Evolutionary conservation across 2,329 filamentous ascomycete genomes (phyloP).

Genomic region (Cladorrhinum sp.): DNA sequence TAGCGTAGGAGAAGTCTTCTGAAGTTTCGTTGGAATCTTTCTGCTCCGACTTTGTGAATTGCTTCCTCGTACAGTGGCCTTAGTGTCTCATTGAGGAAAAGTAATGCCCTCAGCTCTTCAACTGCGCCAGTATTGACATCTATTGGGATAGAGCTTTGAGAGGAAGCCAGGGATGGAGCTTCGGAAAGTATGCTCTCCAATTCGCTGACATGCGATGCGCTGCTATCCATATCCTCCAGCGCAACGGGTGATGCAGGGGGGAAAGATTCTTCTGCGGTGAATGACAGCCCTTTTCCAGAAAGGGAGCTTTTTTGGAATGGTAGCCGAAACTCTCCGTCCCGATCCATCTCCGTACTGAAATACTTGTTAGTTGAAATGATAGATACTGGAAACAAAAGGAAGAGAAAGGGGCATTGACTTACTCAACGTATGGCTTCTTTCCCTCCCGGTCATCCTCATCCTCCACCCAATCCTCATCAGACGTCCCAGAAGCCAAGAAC

Average conservation of each 20-base stretch:
- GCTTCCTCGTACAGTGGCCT: conserved; percentile 1
- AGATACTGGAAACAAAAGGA: not conserved
- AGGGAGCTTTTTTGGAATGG: no score
- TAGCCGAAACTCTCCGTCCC: no score
- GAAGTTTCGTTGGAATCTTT: conserved; percentile 8
- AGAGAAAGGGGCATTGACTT: not conserved
- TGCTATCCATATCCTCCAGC: not conserved
- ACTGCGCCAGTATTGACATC: not conserved
- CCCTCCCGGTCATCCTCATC: conserved; percentile 20
- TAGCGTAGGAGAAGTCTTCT: conserved; percentile 2
- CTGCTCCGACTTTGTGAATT: conserved; percentile 1
- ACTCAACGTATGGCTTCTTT: not conserved
- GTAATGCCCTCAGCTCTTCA: not conserved
- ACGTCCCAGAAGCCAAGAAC: conserved; percentile 60
- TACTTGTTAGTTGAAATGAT: not conserved
- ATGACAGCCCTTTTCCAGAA: not conserved
- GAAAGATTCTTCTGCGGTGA: not conserved
- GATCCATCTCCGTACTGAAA: no score
- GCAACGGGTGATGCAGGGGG: not conserved
- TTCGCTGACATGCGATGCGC: not conserved
- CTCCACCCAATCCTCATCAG: conserved; percentile 41
- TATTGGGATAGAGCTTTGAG: not conserved
- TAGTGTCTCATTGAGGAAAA: not conserved
- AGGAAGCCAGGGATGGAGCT: conserved; percentile 1
- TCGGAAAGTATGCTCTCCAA: conserved; percentile 7